Conservation (phyloP, 495 filamentous ascomycete genomes). For the Penicillium canescens region DNA sequence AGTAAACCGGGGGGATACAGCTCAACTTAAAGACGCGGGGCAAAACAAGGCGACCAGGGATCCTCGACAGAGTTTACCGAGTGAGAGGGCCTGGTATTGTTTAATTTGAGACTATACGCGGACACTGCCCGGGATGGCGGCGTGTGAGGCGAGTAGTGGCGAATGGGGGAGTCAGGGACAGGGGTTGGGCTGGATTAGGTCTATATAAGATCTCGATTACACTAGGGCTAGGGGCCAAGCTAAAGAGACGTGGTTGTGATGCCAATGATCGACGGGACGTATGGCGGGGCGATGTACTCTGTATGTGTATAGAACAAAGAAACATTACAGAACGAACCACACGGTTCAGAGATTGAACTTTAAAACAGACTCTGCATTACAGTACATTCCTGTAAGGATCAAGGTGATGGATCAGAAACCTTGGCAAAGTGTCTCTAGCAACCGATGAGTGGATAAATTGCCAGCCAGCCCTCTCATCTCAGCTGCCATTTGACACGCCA, state of each 20-base stretch:
- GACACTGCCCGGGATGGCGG: not conserved
- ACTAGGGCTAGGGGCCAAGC: too few relatives aligned
- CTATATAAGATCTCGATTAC: not conserved
- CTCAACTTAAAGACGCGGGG: conserved; percentile 5
- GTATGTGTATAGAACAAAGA: too few relatives aligned
- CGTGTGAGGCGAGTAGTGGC: not conserved
- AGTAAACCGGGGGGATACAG: not conserved
- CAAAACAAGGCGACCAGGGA: not conserved
- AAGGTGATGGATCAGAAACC: too few relatives aligned
- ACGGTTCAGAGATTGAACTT: conserved; percentile 6
- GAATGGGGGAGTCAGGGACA: not conserved
- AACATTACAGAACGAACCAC: too few relatives aligned
- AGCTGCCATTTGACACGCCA: conserved; percentile 7
- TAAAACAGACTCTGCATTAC: not conserved
- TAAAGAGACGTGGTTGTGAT: too few relatives aligned
- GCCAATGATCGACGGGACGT: too few relatives aligned
- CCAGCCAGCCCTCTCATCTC: conserved; percentile 8
- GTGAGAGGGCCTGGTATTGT: not conserved
- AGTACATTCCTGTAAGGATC: too few relatives aligned
- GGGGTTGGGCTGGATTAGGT: not conserved
- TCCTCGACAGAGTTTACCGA: not conserved
- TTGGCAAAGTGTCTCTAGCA: not conserved
- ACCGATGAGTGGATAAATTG: not conserved
- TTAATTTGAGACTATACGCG: not conserved
- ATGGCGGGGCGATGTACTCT: too few relatives aligned